A percentile compares a stretch with the other conserved stretches of the same genome.
Conservation (phyloP, 164 flowering plant genomes). For the Annona squamosa region DNA sequence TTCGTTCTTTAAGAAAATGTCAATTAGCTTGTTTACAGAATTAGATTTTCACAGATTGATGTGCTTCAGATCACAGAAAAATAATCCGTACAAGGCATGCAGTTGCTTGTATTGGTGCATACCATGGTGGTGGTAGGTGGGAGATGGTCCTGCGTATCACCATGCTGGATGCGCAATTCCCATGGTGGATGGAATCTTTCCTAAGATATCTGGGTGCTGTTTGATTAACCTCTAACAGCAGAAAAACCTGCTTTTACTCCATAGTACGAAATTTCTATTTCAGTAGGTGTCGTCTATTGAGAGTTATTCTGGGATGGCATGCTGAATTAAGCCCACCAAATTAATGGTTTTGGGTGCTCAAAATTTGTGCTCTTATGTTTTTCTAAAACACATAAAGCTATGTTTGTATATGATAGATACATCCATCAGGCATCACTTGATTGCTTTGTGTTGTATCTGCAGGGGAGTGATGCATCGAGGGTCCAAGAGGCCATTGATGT, state of each 20-base stretch:
- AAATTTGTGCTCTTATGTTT: too few relatives aligned
- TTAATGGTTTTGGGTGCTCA: too few relatives aligned
- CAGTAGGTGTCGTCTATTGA: too few relatives aligned
- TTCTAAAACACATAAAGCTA: too few relatives aligned
- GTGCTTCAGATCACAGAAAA: not conserved
- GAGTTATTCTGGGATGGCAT: too few relatives aligned
- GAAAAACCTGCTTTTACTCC: too few relatives aligned
- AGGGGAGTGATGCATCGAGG: constrained; percentile 15
- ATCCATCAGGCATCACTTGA: too few relatives aligned
- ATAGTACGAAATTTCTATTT: too few relatives aligned
- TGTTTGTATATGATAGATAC: too few relatives aligned
- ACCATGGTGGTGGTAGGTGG: not conserved
- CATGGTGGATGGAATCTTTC: too few relatives aligned
- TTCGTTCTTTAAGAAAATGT: not conserved
- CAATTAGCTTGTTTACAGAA: not conserved
- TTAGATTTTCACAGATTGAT: not conserved
- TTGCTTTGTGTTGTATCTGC: not conserved
- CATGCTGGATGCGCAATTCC: not conserved
- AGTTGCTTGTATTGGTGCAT: not conserved
- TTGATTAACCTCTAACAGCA: not conserved
- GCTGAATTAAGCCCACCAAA: too few relatives aligned
- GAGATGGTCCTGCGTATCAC: not conserved
- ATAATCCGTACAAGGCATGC: not conserved
- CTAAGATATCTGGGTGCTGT: not conserved
- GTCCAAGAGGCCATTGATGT: constrained; percentile 13